Evolutionary conservation across 495 filamentous ascomycete species (phyloP).

Genomic region (Margaritispora aquatica): DNA sequence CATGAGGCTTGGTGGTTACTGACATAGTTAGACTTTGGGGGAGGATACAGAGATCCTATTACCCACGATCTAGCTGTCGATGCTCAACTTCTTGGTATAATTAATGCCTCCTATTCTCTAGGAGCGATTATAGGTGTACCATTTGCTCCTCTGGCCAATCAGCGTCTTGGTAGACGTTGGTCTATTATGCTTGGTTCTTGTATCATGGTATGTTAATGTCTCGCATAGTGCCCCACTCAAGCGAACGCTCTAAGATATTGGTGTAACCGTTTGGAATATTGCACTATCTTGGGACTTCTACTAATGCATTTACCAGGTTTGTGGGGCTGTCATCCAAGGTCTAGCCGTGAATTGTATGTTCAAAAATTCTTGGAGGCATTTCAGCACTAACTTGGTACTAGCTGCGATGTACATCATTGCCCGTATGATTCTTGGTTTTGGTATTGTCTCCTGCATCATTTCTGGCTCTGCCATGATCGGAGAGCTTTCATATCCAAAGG

Average conservation of each 20-base stretch:
- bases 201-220: too few species aligned
- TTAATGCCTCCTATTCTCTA: slow-evolving; percentile 32
- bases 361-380: background rate
- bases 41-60: background rate
- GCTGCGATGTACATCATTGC: slow-evolving; percentile 57
- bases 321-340: slow-evolving; percentile 35
- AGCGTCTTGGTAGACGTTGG: slow-evolving; percentile 38
- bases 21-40: slow-evolving; percentile 16
- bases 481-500: slow-evolving; percentile 61
- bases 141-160: slow-evolving; percentile 40
- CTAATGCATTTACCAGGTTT: too few species aligned
- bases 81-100: slow-evolving; percentile 19
- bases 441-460: slow-evolving; percentile 58
- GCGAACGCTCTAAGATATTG: too few species aligned
- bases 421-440: slow-evolving; percentile 59
- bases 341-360: background rate
- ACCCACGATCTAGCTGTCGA: slow-evolving; percentile 2
- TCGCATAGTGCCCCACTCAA: too few species aligned
- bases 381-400: background rate
- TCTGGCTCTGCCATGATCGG: slow-evolving; percentile 58
- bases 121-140: slow-evolving; percentile 44
- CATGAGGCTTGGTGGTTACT: too few species aligned
- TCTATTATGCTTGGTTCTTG: slow-evolving; percentile 43
- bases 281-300: too few species aligned
- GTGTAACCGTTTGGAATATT: too few species aligned